Conservation (phyloP, 768 basidiomycete genomes). For the Cystofilobasidium macerans region DNA sequence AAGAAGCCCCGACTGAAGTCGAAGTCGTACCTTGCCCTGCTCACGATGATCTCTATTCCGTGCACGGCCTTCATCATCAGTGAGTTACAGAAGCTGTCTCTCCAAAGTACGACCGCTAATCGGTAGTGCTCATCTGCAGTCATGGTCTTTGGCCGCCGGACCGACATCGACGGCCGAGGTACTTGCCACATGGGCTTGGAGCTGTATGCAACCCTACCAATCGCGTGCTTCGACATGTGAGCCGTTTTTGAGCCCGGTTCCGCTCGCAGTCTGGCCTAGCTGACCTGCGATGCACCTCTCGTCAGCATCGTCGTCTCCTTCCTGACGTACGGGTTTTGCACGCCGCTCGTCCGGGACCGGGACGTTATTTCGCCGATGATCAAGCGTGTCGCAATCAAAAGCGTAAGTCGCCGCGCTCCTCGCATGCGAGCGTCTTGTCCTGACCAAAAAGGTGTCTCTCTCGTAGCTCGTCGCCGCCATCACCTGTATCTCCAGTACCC, state of each 20-base stretch:
- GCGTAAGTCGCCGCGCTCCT: background rate
- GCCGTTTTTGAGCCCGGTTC: no score
- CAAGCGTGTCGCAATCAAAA: background rate
- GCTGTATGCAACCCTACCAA: background rate
- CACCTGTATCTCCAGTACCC: background rate
- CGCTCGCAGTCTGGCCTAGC: background rate
- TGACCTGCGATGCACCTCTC: background rate
- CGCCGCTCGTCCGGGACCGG: background rate
- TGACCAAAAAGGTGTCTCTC: no score
- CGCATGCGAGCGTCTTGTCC: no score
- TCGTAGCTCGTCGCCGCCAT: background rate
- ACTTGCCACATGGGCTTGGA: slow-evolving; percentile 1
- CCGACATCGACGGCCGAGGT: background rate
- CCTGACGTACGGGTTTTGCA: background rate
- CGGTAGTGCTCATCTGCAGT: no score
- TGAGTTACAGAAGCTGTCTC: no score
- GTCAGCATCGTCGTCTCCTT: background rate
- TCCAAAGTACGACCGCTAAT: no score
- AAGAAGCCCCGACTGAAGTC: background rate
- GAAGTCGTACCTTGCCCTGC: background rate
- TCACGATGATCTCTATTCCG: background rate
- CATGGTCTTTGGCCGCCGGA: background rate
- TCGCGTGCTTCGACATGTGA: background rate
- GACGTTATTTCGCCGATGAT: background rate
- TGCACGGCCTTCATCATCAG: background rate